Conservation (phyloP, 2,329 filamentous ascomycete genomes). For the Endoconidiophora polonica region DNA sequence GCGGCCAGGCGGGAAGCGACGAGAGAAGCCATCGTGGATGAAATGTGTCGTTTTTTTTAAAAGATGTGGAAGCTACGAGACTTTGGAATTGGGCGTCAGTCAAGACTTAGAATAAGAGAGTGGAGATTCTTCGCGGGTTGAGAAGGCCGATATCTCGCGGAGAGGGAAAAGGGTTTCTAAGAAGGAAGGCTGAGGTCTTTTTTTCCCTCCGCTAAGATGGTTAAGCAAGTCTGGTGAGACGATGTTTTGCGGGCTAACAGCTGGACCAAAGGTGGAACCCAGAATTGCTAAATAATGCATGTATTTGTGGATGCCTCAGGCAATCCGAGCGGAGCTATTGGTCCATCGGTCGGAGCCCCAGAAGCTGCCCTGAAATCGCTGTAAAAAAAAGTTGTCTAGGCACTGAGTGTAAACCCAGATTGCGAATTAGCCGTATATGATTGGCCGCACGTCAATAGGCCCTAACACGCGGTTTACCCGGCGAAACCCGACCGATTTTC, state of each 20-base stretch:
- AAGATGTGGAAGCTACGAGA: neutral
- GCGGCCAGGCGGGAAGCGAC: conserved; percentile 52
- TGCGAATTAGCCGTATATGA: conserved; percentile 9
- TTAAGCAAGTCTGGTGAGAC: neutral
- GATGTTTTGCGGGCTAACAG: conserved; percentile 7
- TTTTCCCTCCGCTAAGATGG: conserved; percentile 15
- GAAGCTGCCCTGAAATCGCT: neutral
- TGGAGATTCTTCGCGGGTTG: conserved; percentile 13
- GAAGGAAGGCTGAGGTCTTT: conserved; percentile 31
- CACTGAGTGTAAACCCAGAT: conserved; percentile 6
- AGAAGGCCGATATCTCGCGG: conserved; percentile 15
- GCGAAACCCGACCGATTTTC: conserved; percentile 9
- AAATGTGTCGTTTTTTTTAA: conserved; percentile 10
- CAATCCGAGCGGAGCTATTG: conserved; percentile 3
- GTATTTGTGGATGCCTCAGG: conserved; percentile 12
- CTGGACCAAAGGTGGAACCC: conserved; percentile 4
- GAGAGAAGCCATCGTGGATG: conserved; percentile 47
- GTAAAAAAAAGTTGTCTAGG: neutral
- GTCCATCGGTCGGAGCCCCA: neutral
- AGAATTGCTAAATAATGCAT: conserved; percentile 6
- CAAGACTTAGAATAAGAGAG: conserved; percentile 6
- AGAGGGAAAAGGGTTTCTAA: conserved; percentile 12
- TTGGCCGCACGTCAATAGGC: conserved; percentile 3
- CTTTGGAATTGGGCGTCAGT: neutral
- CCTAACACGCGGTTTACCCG: conserved; percentile 9